Evolutionary conservation across 108 stramenopile species (phyloP).

Genomic region (Pseudonitzschia delicatissima): DNA sequence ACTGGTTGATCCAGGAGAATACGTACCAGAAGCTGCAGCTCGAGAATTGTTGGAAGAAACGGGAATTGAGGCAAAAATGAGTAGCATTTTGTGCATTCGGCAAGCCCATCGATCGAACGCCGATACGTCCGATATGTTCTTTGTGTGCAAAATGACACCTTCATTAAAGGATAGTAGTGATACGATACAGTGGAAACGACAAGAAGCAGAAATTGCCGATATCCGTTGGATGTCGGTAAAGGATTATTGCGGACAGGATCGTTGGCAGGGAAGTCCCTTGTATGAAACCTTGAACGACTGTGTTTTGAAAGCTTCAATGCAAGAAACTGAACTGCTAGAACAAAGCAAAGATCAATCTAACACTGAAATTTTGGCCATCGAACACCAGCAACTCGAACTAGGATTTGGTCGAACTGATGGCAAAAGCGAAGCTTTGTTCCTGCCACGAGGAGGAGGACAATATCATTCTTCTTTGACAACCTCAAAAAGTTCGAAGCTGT

Average conservation of each 20-base stretch:
- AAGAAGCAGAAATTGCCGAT: conserved; percentile 68
- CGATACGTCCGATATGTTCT: conserved; percentile 68
- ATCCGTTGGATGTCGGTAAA: conserved; percentile 78
- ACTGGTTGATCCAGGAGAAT: conserved; percentile 80
- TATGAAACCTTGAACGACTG: conserved; percentile 67
- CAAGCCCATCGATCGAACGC: conserved; percentile 48
- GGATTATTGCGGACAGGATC: conserved; percentile 60
- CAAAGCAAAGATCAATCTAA: not conserved
- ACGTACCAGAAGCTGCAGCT: conserved; percentile 68
- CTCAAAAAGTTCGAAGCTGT: not conserved
- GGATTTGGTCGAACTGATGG: conserved; percentile 26
- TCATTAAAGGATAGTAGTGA: conserved; percentile 2
- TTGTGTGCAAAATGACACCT: conserved; percentile 59
- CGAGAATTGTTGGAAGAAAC: conserved; percentile 83
- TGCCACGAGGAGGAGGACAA: not conserved
- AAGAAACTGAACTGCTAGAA: not conserved
- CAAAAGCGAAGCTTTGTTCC: conserved; percentile 27
- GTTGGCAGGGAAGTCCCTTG: conserved; percentile 61
- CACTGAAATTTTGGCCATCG: conserved; percentile 25
- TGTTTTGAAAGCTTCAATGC: conserved; percentile 27
- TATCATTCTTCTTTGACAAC: not conserved
- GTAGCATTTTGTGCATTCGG: conserved; percentile 62
- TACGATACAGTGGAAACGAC: conserved; percentile 15
- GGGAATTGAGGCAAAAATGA: conserved; percentile 46
- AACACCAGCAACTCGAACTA: conserved; percentile 16